These are phyloP conservation scores for Claviceps africana DNA, from an alignment of 2,329 filamentous ascomycete genomes.

Conservation along the genomic window DNA sequence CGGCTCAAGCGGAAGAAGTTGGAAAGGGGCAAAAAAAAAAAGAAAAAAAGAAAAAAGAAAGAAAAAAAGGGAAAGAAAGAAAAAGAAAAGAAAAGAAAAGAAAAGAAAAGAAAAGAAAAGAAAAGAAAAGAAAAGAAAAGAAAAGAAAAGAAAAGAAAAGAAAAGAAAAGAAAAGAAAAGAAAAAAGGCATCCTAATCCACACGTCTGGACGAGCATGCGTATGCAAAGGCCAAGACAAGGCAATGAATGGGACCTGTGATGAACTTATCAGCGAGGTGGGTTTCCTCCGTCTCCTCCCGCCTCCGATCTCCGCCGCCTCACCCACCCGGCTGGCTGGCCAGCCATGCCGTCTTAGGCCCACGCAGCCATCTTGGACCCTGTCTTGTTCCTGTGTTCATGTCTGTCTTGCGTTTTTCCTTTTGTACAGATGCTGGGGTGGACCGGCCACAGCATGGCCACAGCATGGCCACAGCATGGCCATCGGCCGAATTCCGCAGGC, in stretches of 20 bases:
- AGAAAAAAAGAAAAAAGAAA: too few relatives aligned
- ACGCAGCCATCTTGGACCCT: not conserved
- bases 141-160: too few relatives aligned
- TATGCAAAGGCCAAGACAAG: not conserved
- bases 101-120: too few relatives aligned
- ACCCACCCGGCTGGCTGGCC: not conserved
- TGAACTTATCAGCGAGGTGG: not conserved
- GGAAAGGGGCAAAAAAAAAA: too few relatives aligned
- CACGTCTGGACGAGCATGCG: not conserved
- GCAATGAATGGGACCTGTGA: not conserved
- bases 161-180: too few relatives aligned
- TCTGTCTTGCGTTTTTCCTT: too few relatives aligned
- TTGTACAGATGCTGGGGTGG: too few relatives aligned
- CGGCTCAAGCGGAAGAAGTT: too few relatives aligned
- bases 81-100: too few relatives aligned
- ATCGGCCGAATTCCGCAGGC: not conserved
- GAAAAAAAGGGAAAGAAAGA: too few relatives aligned
- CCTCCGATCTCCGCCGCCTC: not conserved
- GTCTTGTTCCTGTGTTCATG: not conserved
- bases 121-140: too few relatives aligned
- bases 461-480: not conserved
- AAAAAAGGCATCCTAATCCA: not conserved
- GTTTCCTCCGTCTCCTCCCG: not conserved
- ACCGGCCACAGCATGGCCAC: too few relatives aligned
- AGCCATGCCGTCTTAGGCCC: not conserved